Evolutionary conservation across 1,284 basidiomycete species (phyloP), one percentile per base, ranked within the genome.

Genomic region (Mixia osmundae): DNA sequence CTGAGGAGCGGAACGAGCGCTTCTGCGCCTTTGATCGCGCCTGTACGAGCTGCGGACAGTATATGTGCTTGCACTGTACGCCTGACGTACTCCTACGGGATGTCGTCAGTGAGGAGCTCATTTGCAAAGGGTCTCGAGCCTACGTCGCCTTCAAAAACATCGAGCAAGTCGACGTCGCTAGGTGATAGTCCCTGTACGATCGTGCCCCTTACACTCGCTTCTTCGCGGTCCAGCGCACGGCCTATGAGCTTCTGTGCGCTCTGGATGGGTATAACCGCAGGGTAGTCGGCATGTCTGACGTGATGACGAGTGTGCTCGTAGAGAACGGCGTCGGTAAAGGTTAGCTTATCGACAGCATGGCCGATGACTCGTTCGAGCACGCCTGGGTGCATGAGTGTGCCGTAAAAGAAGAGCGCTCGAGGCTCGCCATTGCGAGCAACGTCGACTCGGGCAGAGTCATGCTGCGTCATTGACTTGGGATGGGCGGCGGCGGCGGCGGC

Each of bases 111-210:
- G 14, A 18, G 3, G 15, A 64, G n/a, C n/a, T n/a, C n/a, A n/a
- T n/a, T n/a, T n/a, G n/a, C n/a, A n/a, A n/a, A n/a, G n/a, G n/a
- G n/a, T n/a, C n/a, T n/a, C n/a, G n/a, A n/a, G n/a, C 72, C 54
- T 50, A 80, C 80, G 37, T 66, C 51, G 12, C 76, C 78, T 56
- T 87, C 82, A 43, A 83, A 87, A 5, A 63, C 45, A 53, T 85
- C 77, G 3, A 78, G 55, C 3, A 65, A 56, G 3, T 47, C 48
- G 1, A 82, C 58, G 47, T 83, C 77, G 12, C 49, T 31, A 7
- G 55, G 50, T 0, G 63, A 67, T 31, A 82, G 58, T 1, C 77
- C 76, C 0, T 53, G 53, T 3, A 80, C 73, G 22, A 78, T 50
- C 6, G 69, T 72, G 2, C 79, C 79, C 32, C 71, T 64, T 0